Base-by-base conservation (phyloP, 2,329 filamentous ascomycete species). In the Fusarium avenaceum region DNA sequence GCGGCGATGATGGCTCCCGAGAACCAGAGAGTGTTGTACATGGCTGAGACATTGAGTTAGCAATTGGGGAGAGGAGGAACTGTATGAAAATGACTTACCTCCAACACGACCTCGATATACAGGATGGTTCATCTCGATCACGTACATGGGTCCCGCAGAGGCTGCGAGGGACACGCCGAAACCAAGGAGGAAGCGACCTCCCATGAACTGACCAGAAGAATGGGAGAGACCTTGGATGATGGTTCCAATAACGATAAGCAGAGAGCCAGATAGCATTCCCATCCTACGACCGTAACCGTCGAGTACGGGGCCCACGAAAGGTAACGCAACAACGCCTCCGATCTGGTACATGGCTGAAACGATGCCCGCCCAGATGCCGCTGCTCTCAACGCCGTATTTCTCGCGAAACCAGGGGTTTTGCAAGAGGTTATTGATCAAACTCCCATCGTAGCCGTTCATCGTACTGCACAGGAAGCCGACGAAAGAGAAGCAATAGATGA, bases 351-450 rank as follows among this genome's bases (percentile, higher is more conserved):
- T 48, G 45, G 45, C 28, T 3, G 30, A 35, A 17, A 48, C 30
- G 19, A 48, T 48, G 14, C 45, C 44, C 8, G 45, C 30, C 45
- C 45, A 35, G 30, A 48, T 35, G 20, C 45, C 30, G 13, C 44
- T 47, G 26, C 44, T 47, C 30, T 33, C 44, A 33, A 47, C 44
- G 7, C 44, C 44, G 17, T 47, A 47, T 47, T 47, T 47, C 6
- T 47, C 44, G 13, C 44, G 44, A 47, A 47, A 47, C 44, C 44
- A 47, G 13, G 44, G 44, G 19, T 47, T 47, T 32, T 47, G 44
- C 7, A 47, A 17, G 28, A 47, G 44, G 7, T 47, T 47, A 2
- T 47, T 47, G 28, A 47, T 47, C 28, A 47, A n/a, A 17, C 44
- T 47, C 20, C 44, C 44, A 14, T 47, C 44, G 28, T 47, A 47